These are phyloP conservation scores for Chenopodium berlandieri DNA, from an alignment of 148 eudicot genomes.

Conservation along the genomic window DNA sequence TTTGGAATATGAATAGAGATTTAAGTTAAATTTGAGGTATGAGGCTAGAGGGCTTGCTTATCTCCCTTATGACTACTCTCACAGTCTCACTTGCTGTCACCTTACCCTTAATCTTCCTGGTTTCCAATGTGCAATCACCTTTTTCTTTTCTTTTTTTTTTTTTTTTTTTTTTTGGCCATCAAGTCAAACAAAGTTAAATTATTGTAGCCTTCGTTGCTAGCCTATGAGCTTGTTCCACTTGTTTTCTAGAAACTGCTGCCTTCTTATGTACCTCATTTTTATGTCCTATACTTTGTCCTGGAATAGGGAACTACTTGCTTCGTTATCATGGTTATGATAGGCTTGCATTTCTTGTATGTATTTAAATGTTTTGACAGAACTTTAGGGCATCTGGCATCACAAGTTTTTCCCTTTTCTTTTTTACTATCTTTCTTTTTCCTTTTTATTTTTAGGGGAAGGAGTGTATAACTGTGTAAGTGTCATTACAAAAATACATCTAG, in stretches of 20 bases:
- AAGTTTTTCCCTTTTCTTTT: background rate
- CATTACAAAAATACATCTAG: too few relatives aligned
- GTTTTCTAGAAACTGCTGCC: background rate
- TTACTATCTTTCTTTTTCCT: background rate
- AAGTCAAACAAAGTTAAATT: too few relatives aligned
- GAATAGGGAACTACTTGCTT: background rate
- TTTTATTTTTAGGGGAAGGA: too few relatives aligned
- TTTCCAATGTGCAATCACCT: background rate
- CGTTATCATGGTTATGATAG: slow-evolving; percentile 1
- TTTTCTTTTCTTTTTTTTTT: background rate
- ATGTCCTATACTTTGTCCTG: background rate
- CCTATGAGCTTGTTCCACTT: too few relatives aligned
- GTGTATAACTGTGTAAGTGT: too few relatives aligned
- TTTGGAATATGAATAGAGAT: background rate
- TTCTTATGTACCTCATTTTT: background rate
- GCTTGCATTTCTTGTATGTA: slow-evolving; percentile 2
- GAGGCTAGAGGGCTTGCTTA: background rate
- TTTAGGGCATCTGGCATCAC: background rate
- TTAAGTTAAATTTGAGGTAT: background rate
- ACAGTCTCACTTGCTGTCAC: background rate
- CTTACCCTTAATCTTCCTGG: background rate
- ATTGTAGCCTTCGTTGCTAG: too few relatives aligned
- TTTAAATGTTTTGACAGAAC: background rate
- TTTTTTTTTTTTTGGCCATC: too few relatives aligned
- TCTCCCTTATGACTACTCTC: background rate